Base-by-base conservation (phyloP, 1,139 yeast species). In the Diutina mesorugosa region DNA sequence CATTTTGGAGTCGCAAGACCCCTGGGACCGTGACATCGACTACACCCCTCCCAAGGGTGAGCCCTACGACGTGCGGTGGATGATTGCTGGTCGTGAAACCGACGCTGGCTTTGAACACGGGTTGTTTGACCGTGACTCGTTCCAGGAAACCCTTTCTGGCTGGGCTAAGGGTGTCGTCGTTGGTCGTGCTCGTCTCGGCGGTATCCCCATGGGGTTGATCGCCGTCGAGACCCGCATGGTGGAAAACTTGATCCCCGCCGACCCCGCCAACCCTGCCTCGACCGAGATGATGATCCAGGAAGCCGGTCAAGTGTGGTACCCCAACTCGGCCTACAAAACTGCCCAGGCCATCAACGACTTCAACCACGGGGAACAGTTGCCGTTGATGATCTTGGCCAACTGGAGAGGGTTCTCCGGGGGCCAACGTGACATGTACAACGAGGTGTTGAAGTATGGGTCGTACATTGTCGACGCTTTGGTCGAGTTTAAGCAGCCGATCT, bases 381-480 rank as follows among this genome's bases (percentile, higher is more conserved):
- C 99, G 61, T 80, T 93, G 72, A 90, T 93, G 96, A 90, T 93
- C 64, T 76, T 93, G 66, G 99, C 99, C 59, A 93, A 93, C 81
- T 93, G 99, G 99, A 87, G 99, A 84, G 99, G 99, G 68, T 93
- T 93, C 83, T 90, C 97, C 62, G 99, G 99, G 78, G 99, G 99
- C 72, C 99, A 95, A 78, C 87, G 97, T 71, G 99, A 93, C 73
- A 93, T 93, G 99, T 95, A 87, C 81, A 90, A 91, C 67, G 99
- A 93, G 75, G 96, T 93, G 56, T 84, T 93, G 75, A 93, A 93
- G 73, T 93, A 89, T 69, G 99, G 99, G 69, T 85, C 98, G 4
- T 90, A 80, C 72, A 93, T 93, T 73, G 99, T 93, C 62, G 99
- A 93, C 70, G 97, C 99, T 12, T 80, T 93, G 61, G 96, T 90